Evolutionary conservation across 805 yeast species (phyloP).

Genomic region (Saccharomycopsis fermentans): DNA sequence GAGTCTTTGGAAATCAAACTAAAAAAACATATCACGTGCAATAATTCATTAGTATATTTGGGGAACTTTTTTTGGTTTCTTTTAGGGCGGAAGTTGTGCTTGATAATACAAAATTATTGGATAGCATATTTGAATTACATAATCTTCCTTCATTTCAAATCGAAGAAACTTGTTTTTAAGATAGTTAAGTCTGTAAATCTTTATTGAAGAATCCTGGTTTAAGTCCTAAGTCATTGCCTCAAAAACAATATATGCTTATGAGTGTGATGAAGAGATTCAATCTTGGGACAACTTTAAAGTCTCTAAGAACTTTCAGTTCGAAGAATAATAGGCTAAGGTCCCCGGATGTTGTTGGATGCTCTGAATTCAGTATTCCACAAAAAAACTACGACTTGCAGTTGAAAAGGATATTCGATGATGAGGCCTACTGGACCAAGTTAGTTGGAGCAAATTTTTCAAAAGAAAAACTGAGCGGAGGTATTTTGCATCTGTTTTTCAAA

Average conservation of each 20-base stretch:
- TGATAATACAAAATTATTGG: too few species aligned
- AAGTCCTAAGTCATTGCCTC: too few species aligned
- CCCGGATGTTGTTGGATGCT: not conserved
- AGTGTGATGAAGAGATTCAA: not conserved
- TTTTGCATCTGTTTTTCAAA: constrained; percentile 27
- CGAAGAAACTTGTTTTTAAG: too few species aligned
- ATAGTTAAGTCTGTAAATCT: too few species aligned
- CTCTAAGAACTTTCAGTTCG: not conserved
- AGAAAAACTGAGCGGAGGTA: constrained; percentile 15
- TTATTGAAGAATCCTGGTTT: too few species aligned
- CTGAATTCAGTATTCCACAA: not conserved
- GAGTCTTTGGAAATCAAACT: not conserved
- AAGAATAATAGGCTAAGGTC: not conserved
- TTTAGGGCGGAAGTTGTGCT: too few species aligned
- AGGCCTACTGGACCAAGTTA: constrained; percentile 36
- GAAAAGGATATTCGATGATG: constrained; percentile 46
- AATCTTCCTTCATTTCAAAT: too few species aligned
- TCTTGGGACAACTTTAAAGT: not conserved
- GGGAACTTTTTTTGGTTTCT: not conserved
- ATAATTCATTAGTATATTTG: not conserved
- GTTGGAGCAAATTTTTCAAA: not conserved
- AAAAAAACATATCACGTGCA: too few species aligned
- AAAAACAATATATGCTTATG: not conserved
- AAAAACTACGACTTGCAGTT: not conserved
- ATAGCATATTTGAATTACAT: too few species aligned